phyloP scores from a whole-genome alignment of 805 yeast species.

The Saccharomycopsis amapae region DNA sequence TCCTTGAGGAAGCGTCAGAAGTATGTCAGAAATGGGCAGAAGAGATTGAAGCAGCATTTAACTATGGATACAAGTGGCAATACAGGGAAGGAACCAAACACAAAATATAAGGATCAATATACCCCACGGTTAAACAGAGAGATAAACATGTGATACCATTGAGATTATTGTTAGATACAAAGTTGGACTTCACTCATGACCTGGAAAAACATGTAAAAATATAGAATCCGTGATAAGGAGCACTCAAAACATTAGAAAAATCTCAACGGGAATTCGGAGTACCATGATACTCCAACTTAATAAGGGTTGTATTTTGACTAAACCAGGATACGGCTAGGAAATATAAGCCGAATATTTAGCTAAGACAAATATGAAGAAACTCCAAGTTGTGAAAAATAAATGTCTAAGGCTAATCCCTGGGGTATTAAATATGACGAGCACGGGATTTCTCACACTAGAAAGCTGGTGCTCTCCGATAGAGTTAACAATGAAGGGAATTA shows the following conservation, averaged over 20 bases:
- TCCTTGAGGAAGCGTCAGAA: neutral
- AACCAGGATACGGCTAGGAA: neutral
- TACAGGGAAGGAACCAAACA: neutral
- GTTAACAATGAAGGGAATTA: neutral
- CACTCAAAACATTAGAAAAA: neutral
- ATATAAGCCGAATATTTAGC: neutral
- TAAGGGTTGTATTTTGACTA: neutral
- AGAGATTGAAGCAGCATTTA: neutral
- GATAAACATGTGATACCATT: neutral
- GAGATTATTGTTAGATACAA: neutral
- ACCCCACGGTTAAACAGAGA: neutral
- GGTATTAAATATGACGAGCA: neutral
- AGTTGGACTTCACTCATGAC: neutral
- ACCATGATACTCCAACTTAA: neutral
- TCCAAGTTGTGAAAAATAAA: neutral
- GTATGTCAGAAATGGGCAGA: neutral
- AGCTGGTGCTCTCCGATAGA: neutral
- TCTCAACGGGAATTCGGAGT: neutral
- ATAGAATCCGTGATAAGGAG: neutral
- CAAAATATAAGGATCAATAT: too few species aligned
- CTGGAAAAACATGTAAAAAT: neutral
- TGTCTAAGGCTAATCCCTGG: neutral
- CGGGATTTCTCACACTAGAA: neutral
- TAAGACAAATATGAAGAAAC: neutral
- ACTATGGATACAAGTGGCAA: neutral